These are phyloP conservation scores for Didymella pomorum DNA, from an alignment of 2,329 filamentous ascomycete species.

Conservation along the genomic window DNA sequence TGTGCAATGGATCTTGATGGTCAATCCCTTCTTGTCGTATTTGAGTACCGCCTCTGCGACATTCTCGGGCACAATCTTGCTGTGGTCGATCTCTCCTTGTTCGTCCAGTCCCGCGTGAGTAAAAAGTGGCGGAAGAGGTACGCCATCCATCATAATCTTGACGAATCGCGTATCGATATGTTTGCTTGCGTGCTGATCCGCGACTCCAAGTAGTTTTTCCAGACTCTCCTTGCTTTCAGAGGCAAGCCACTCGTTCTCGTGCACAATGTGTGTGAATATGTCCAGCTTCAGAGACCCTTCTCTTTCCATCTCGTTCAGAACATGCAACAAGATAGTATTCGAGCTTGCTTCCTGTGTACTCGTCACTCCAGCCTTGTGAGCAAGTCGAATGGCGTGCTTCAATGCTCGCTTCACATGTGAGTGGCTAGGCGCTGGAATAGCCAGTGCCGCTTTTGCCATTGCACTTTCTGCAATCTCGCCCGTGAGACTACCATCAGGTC, in stretches of 20 bases:
- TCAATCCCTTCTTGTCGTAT: conserved; percentile 44
- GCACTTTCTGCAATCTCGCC: conserved; percentile 42
- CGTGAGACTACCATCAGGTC: conserved; percentile 37
- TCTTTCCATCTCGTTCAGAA: conserved; percentile 36
- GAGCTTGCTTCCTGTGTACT: conserved; percentile 45
- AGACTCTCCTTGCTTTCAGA: conserved; percentile 17
- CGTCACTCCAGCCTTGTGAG: conserved; percentile 42
- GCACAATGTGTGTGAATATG: conserved; percentile 26
- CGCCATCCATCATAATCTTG: conserved; percentile 49
- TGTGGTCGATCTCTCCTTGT: conserved; percentile 35
- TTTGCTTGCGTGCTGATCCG: conserved; percentile 32
- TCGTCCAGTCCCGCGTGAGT: conserved; percentile 39
- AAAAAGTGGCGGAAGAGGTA: conserved; percentile 41
- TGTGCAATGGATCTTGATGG: conserved; percentile 47
- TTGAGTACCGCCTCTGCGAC: conserved; percentile 36
- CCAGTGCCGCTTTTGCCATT: conserved; percentile 31
- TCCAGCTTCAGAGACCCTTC: conserved; percentile 36
- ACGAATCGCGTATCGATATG: conserved; percentile 46
- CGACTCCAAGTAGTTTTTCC: conserved; percentile 32
- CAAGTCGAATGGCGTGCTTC: conserved; percentile 29
- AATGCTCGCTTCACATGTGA: conserved; percentile 25
- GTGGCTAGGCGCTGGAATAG: conserved; percentile 31
- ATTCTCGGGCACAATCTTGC: conserved; percentile 27
- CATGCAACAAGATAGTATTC: conserved; percentile 38
- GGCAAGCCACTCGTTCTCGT: conserved; percentile 21